Percentiles rank a stretch among this genome's conserved stretches.
These are phyloP conservation scores for Fragaria nilgerrensis DNA, from an alignment of 306 rosid genomes.

Conservation along the genomic window DNA sequence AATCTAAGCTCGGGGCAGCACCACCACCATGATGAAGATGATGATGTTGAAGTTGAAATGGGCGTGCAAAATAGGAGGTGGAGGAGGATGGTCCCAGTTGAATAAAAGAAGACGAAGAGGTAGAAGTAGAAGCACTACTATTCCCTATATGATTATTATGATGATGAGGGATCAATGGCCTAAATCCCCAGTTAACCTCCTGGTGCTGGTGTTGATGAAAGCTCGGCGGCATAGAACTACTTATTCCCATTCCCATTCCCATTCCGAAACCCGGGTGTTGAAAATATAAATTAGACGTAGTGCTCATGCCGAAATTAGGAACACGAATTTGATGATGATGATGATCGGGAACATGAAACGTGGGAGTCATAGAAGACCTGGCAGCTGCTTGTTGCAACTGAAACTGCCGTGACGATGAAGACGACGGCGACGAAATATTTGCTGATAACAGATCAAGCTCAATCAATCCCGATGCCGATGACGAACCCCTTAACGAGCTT, in stretches of 20 bases:
- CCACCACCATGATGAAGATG: conserved; percentile 15
- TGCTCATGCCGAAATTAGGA: conserved; percentile 11
- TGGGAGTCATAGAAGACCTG: conserved; percentile 5
- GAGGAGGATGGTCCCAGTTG: conserved; percentile 36
- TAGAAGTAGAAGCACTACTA: conserved; percentile 29
- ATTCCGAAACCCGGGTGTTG: conserved; percentile 33
- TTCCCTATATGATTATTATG: conserved; percentile 30
- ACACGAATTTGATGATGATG: conserved; percentile 6
- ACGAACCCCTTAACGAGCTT: conserved; percentile 1
- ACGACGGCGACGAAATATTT: conserved; percentile 6
- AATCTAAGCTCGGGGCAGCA: conserved; percentile 62
- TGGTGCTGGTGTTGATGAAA: conserved; percentile 28
- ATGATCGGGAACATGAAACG: conserved; percentile 10
- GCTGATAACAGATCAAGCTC: conserved; percentile 70
- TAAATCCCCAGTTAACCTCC: conserved; percentile 61
- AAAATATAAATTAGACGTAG: conserved; percentile 33
- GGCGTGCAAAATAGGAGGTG: conserved; percentile 35
- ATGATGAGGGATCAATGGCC: conserved; percentile 38
- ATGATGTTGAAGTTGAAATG: conserved; percentile 44
- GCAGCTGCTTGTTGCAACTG: conserved; percentile 3
- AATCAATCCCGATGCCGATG: conserved; percentile 32
- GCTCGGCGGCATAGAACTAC: conserved; percentile 31
- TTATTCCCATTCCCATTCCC: conserved; percentile 17
- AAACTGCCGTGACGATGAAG: background rate
- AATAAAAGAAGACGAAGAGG: conserved; percentile 38